Base-by-base conservation (phyloP, 352 stramenopile genomes). In the Globisporangium megalacanthum region DNA sequence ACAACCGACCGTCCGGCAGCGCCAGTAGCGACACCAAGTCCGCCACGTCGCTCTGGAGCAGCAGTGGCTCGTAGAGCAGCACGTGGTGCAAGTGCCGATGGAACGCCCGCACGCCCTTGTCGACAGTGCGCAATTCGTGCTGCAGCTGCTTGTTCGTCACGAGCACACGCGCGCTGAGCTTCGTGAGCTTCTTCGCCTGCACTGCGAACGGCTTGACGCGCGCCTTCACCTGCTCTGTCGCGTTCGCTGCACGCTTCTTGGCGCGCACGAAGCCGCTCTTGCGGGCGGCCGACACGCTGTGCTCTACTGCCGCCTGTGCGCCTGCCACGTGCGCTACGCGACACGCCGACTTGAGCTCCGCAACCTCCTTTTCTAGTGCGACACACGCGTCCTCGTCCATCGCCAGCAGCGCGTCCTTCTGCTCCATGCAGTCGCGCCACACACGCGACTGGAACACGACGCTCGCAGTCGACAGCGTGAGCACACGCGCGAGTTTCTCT, bases 381-480 rank as follows among this genome's bases (percentile, higher is more conserved):
- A 65, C 44, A 15, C 61, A 78, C 14, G 73, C 64, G 2, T 60
- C 58, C 41, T 89, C 77, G 52, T 79, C 66, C 44, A 88, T 64
- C 31, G 62, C 72, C 9, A 55, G 54, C 36, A 88, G 60, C 36
- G 73, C 49, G 25, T 72, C 19, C 45, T 79, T 81, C 41, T 69
- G 61, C 51, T 82, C 80, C 19, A 86, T 58, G 20, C 76, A 86
- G 50, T 89, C 79, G 1, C 72, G 70, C 83, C 83, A 92, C 15
- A 90, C 78, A 7, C 67, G 68, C 41, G 83, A 77, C 47, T 88
- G 83, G 56, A 88, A 92, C 13, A 87, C 58, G 20, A 86, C 73
- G 56, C 67, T 73, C 20, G 62, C 64, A 15, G 61, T 73, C 46
- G 68, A 65, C 54, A 66, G 68, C 9, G 54, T 56, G 35, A 76